Evolutionary conservation across 352 stramenopile genomes (phyloP).

Genomic region (Phytophthora litchii): DNA sequence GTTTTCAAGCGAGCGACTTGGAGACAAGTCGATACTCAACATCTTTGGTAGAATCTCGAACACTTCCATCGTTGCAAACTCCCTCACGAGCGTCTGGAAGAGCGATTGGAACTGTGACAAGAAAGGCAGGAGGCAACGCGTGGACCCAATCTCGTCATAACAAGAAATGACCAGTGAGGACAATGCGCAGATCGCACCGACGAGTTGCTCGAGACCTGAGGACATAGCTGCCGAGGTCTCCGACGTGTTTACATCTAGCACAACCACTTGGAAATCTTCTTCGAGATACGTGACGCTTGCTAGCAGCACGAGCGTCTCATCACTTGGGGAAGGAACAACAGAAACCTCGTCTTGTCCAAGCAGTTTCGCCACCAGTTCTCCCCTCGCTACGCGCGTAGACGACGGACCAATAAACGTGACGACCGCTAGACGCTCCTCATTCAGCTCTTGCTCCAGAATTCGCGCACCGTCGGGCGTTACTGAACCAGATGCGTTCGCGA

Average conservation of each 20-base stretch:
- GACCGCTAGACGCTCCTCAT: conserved; percentile 58
- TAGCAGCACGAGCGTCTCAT: conserved; percentile 42
- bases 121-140: conserved; percentile 19
- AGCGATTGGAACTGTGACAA: conserved; percentile 52
- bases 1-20: conserved; percentile 28
- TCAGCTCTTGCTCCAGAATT: conserved; percentile 50
- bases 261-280: conserved; percentile 56
- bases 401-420: conserved; percentile 50
- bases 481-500: conserved; percentile 44
- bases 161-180: conserved; percentile 71
- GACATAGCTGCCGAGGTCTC: background rate
- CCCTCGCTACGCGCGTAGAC: conserved; percentile 29
- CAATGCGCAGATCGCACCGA: conserved; percentile 55
- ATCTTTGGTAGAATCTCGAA: conserved; percentile 65
- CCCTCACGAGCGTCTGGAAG: conserved; percentile 48
- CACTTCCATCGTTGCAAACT: conserved; percentile 56
- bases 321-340: background rate
- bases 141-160: conserved; percentile 38
- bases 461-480: conserved; percentile 38
- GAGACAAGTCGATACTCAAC: conserved; percentile 58
- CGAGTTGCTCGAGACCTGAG: conserved; percentile 27
- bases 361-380: conserved; percentile 41
- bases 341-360: conserved; percentile 14
- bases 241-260: conserved; percentile 44
- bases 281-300: conserved; percentile 50